Conservation (phyloP, 2,329 filamentous ascomycete genomes). For the Penicillium expansum region DNA sequence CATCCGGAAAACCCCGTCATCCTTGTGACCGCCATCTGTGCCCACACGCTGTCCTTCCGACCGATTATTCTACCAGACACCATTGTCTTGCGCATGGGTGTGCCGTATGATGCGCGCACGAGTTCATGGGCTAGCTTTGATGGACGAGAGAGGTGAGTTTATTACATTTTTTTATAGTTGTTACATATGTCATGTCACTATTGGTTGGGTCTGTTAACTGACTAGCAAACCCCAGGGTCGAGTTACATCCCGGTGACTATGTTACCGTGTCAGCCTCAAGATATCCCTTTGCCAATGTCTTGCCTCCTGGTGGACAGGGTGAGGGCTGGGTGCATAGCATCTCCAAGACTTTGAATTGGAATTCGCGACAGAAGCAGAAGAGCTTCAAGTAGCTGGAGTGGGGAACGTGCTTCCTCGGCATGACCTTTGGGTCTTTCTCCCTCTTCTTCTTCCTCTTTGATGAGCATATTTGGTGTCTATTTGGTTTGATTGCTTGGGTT, state of each 20-base stretch:
- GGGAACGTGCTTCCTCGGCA: background rate
- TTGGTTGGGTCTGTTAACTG: background rate
- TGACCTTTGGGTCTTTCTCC: background rate
- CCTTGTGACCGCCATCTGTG: slow-evolving; percentile 88
- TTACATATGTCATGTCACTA: background rate
- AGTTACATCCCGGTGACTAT: slow-evolving; percentile 51
- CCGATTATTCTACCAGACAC: slow-evolving; percentile 97
- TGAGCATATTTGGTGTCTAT: background rate
- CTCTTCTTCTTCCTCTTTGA: background rate
- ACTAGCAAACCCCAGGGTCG: slow-evolving; percentile 38
- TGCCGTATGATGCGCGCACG: slow-evolving; percentile 89
- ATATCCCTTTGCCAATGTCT: slow-evolving; percentile 52
- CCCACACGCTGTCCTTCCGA: slow-evolving; percentile 90
- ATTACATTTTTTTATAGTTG: too few relatives aligned
- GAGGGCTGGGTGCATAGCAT: slow-evolving; percentile 53
- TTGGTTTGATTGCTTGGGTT: background rate
- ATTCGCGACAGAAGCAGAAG: slow-evolving; percentile 49
- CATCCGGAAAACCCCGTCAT: slow-evolving; percentile 97
- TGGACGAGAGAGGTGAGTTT: slow-evolving; percentile 69
- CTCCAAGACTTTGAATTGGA: slow-evolving; percentile 52
- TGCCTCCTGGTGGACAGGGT: slow-evolving; percentile 44
- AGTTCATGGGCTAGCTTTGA: slow-evolving; percentile 98
- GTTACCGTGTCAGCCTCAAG: slow-evolving; percentile 53
- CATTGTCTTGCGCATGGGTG: slow-evolving; percentile 85
- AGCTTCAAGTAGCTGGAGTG: slow-evolving; percentile 27